phyloP scores from a whole-genome alignment of 139 green algal species.

The Monoraphidium neglectum region DNA sequence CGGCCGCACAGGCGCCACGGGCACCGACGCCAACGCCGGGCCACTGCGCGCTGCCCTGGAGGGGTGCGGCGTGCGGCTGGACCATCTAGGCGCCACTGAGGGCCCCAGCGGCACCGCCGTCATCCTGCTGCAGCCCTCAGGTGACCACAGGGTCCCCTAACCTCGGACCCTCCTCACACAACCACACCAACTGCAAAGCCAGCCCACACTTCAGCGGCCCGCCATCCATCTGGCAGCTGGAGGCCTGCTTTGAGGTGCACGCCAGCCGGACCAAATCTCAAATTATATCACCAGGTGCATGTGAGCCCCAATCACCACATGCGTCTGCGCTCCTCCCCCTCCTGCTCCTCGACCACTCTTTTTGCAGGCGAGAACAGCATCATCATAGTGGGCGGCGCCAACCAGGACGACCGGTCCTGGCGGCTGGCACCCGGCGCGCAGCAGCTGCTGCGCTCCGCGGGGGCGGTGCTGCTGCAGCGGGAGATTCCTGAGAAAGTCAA shows the following conservation, averaged over 20 bases:
- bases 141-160: too few relatives aligned
- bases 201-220: too few relatives aligned
- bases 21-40: constrained; percentile 72
- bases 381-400: constrained; percentile 87
- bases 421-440: background rate
- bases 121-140: constrained; percentile 77
- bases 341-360: background rate
- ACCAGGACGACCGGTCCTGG: constrained; percentile 38
- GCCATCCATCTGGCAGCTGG: too few relatives aligned
- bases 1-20: constrained; percentile 44
- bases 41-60: constrained; percentile 57
- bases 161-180: too few relatives aligned
- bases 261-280: too few relatives aligned
- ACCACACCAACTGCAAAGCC: too few relatives aligned
- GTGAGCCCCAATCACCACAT: background rate
- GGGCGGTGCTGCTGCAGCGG: constrained; percentile 81
- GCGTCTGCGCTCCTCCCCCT: too few relatives aligned
- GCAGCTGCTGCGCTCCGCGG: constrained; percentile 10
- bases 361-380: constrained; percentile 85
- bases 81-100: constrained; percentile 52
- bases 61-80: constrained; percentile 52
- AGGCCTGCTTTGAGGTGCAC: too few relatives aligned
- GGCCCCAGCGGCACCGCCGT: constrained; percentile 78
- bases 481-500: constrained; percentile 87
- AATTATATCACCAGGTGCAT: too few relatives aligned